Base-by-base conservation (phyloP, 176 grass and related monocot species). In the Musa schizocarpa region DNA sequence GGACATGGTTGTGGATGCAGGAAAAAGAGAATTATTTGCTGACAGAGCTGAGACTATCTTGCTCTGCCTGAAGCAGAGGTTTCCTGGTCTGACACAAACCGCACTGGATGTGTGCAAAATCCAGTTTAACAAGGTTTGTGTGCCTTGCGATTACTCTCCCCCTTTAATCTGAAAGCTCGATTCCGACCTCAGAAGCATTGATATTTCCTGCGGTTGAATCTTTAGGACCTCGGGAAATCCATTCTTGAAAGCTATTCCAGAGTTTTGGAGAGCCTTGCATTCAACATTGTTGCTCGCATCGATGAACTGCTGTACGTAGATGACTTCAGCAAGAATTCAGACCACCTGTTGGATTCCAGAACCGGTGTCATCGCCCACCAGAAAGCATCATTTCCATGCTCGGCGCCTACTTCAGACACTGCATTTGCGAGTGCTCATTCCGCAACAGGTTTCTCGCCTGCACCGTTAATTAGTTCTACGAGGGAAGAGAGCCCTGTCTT, bases 31-130 rank as follows among this genome's bases (percentile, higher is more conserved):
- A 78, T 52, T 98, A 76, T 83, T 98, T 14, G 82, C 88, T 79
- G 85, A 81, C 74, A 92, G 90, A 54, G 90, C 95, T 2, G 86
- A 92, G 76, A 84, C 84, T 67, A 52, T 93, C 14, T 51, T 98
- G 63, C 43, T 93, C 25, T 87, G 85, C 81, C 76, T 98, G 86
- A 98, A 98, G 77, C 95, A 98, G 26, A 91, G 88, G 34, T 98
- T 89, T 66, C 95, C 95, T 22, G 85, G 90, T 50, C 77, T 98
- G 53, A 89, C 95, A 0, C 95, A 98, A 53, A 98, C 95, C 53
- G 91, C 88, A 6, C 76, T 98, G 76, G 95, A 98, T 77, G 83
- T 86, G 68, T 91, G 90, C 88, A 98, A 98, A 67, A 94, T 98
- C 82, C 86, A 98, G 54, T 98, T 83, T 72, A 98, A 98, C 23